Conservation (phyloP, 345 rosid species). For the Erucastrum elatum region DNA sequence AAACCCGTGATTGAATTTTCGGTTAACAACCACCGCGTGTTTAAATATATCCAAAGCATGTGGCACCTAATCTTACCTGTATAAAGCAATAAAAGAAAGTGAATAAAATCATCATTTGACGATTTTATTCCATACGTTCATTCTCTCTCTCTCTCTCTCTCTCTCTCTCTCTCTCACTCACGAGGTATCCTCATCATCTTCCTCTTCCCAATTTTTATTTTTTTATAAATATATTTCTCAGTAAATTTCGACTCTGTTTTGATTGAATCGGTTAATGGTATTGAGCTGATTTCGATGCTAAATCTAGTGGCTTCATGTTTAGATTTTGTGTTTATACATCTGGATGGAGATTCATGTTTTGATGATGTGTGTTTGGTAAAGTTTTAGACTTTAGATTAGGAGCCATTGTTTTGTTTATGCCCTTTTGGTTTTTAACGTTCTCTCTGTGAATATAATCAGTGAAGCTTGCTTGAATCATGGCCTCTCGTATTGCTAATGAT, state of each 20-base stretch:
- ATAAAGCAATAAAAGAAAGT: neutral
- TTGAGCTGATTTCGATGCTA: neutral
- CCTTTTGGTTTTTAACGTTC: neutral
- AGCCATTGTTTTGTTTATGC: neutral
- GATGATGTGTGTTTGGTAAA: slow-evolving; percentile 10
- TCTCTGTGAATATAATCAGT: slow-evolving; percentile 34
- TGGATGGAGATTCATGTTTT: neutral
- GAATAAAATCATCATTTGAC: neutral
- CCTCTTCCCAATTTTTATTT: neutral
- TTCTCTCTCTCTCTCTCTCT: slow-evolving; percentile 9
- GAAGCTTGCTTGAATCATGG: slow-evolving; percentile 47
- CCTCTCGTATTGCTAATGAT: slow-evolving; percentile 67
- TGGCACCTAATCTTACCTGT: neutral
- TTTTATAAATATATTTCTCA: neutral
- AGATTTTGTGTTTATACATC: neutral
- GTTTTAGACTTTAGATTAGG: neutral
- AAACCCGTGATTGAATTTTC: neutral
- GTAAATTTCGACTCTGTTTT: neutral
- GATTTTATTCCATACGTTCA: slow-evolving; percentile 2
- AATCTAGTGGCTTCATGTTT: neutral
- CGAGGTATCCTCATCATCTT: slow-evolving; percentile 32
- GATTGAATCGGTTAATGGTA: neutral
- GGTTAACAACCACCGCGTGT: neutral
- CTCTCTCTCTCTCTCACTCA: neutral
- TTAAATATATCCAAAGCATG: neutral